Evolutionary conservation across 73 alveolate genomes (phyloP), one percentile per base, ranked within the genome.

Genomic region (Urostyla sp.): DNA sequence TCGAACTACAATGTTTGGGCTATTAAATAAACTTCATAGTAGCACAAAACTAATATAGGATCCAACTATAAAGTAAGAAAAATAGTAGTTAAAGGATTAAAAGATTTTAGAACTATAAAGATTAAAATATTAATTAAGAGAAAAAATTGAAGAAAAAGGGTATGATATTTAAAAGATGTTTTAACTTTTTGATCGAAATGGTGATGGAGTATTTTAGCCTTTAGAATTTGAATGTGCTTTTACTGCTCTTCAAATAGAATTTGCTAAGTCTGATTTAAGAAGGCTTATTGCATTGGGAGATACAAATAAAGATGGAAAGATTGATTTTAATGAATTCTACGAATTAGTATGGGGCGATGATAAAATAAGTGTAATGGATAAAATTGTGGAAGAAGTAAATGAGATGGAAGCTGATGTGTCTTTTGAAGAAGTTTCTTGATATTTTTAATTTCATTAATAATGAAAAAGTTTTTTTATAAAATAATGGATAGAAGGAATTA

Each of bases 161-260:
- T 4, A 60, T 3, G 81, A 78, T 49, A 2, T 78, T 4, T 34
- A 50, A 28, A 44, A 26, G 15, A 30, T 78, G 20, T 78, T 78
- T 48, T 0, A 59, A 32, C 59, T 54, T 72, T 78, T 78, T 31
- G 89, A 78, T 50, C 59, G 37, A 20, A 78, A 78, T 48, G 89
- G 89, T 5, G 89, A 78, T 61, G 89, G 82, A 43, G 89, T 78
- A 26, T 78, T 78, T 48, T 60, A 73, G 1, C 78, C 66, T 35
- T 13, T 60, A 72, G 89, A 78, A 46, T 60, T 78, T 31, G 80
- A 78, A 61, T 45, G 75, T 27, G 89, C 89, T 1, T 78, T 78
- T 34, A 20, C 58, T 3, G 78, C 75, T 6, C 89, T 78, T n/a
- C 63, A 48, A 16, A 60, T 78, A 6, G 66, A 78, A 21, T 10